Percentiles rank a stretch among this genome's conserved stretches.
These are phyloP conservation scores for Umbellularia californica DNA, from an alignment of 164 flowering plant genomes.

Conservation along the genomic window DNA sequence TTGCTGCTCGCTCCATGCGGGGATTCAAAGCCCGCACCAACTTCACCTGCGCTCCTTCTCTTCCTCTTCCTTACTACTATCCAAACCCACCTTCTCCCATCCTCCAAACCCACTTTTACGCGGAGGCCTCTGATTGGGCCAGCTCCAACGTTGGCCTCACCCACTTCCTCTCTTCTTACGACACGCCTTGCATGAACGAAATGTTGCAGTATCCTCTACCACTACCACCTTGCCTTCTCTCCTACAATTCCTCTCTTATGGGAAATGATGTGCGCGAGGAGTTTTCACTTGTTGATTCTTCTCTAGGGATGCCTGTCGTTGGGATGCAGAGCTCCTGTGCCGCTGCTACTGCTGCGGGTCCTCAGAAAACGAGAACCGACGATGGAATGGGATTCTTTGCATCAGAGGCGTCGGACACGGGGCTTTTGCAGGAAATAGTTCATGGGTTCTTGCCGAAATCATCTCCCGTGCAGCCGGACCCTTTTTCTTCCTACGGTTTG, in stretches of 20 bases:
- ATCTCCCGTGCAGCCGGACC: too few species aligned
- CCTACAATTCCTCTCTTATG: too few species aligned
- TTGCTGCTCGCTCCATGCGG: conserved; percentile 84
- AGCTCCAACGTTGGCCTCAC: neutral
- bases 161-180: neutral
- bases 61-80: conserved; percentile 1
- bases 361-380: neutral
- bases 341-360: too few species aligned
- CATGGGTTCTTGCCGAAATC: conserved; percentile 55
- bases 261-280: neutral
- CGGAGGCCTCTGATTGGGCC: too few species aligned
- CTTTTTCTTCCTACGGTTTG: too few species aligned
- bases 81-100: neutral
- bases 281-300: conserved; percentile 1
- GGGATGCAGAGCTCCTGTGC: too few species aligned
- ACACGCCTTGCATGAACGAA: neutral
- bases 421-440: conserved; percentile 59
- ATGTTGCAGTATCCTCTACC: too few species aligned
- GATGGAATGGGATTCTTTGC: conserved; percentile 36
- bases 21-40: conserved; percentile 84
- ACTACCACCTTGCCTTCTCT: too few species aligned
- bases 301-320: too few species aligned
- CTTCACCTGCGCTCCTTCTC: conserved; percentile 48
- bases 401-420: conserved; percentile 49
- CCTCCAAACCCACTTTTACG: neutral